Evolutionary conservation across 352 stramenopile species (phyloP).

Genomic region (Albugo candida): DNA sequence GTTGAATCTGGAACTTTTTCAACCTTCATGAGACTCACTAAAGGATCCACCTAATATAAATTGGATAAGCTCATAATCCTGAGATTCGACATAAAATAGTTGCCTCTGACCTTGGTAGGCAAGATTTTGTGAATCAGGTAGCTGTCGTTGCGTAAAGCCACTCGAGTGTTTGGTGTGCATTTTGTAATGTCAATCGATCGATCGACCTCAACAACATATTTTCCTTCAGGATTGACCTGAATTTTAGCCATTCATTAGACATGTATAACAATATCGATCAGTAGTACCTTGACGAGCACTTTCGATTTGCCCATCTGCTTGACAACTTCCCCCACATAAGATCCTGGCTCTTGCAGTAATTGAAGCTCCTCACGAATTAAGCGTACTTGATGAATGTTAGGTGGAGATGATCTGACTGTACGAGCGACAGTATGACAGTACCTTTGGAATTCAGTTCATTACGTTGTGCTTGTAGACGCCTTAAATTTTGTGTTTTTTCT

Average conservation of each 20-base stretch:
- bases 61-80: constrained; percentile 4
- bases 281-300: constrained; percentile 93
- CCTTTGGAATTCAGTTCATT: constrained; percentile 99
- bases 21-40: constrained; percentile 91
- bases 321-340: constrained; percentile 98
- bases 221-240: constrained; percentile 92
- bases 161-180: constrained; percentile 96
- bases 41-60: constrained; percentile 45
- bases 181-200: constrained; percentile 92
- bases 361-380: constrained; percentile 97
- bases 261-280: constrained; percentile 1
- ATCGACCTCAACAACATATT: constrained; percentile 99
- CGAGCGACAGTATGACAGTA: constrained; percentile 10
- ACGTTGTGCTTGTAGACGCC: constrained; percentile 95
- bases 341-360: constrained; percentile 95
- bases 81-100: not conserved
- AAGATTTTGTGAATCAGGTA: constrained; percentile 99
- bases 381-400: constrained; percentile 46
- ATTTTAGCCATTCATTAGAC: not conserved
- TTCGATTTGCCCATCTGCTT: constrained; percentile 99
- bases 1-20: constrained; percentile 99
- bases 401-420: not conserved
- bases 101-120: constrained; percentile 83
- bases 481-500: constrained; percentile 91
- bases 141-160: constrained; percentile 97